Conservation (phyloP, 2,329 filamentous ascomycete genomes). For the Fusarium miscanthi region DNA sequence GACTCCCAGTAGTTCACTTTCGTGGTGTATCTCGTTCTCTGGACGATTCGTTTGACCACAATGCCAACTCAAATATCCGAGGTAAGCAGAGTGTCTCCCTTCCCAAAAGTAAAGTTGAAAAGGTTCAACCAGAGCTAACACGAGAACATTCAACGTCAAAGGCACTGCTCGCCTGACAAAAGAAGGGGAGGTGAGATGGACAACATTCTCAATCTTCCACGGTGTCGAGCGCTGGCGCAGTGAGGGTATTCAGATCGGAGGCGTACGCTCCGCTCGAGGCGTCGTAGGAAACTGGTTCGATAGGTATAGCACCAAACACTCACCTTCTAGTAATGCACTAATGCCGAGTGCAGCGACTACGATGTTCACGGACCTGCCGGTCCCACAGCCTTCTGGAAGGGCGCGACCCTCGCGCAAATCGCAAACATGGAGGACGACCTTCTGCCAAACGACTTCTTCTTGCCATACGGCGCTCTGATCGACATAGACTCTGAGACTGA, state of each 20-base stretch:
- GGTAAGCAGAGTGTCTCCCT: slow-evolving; percentile 57
- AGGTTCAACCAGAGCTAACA: slow-evolving; percentile 22
- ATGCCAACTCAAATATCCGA: slow-evolving; percentile 73
- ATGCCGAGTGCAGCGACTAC: slow-evolving; percentile 63
- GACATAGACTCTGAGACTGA: slow-evolving; percentile 34
- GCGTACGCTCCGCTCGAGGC: slow-evolving; percentile 71
- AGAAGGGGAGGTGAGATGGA: slow-evolving; percentile 81
- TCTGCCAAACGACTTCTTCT: slow-evolving; percentile 48
- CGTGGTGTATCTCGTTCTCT: slow-evolving; percentile 70
- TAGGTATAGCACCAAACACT: slow-evolving; percentile 59
- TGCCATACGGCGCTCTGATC: slow-evolving; percentile 43
- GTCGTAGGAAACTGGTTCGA: slow-evolving; percentile 84
- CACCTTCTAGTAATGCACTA: neutral
- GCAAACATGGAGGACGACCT: slow-evolving; percentile 45
- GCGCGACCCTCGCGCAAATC: slow-evolving; percentile 60
- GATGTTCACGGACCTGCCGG: slow-evolving; percentile 76
- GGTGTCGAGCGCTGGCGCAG: slow-evolving; percentile 80
- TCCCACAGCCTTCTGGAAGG: slow-evolving; percentile 83
- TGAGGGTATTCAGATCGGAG: slow-evolving; percentile 80
- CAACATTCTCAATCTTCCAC: slow-evolving; percentile 70
- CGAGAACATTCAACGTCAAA: slow-evolving; percentile 47
- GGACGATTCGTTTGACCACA: slow-evolving; percentile 74
- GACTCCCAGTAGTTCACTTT: slow-evolving; percentile 75
- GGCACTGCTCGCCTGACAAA: slow-evolving; percentile 73
- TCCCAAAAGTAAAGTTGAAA: neutral